These are phyloP conservation scores for Sporothrix variecibatus DNA, from an alignment of 2,329 filamentous ascomycete genomes.

Conservation along the genomic window DNA sequence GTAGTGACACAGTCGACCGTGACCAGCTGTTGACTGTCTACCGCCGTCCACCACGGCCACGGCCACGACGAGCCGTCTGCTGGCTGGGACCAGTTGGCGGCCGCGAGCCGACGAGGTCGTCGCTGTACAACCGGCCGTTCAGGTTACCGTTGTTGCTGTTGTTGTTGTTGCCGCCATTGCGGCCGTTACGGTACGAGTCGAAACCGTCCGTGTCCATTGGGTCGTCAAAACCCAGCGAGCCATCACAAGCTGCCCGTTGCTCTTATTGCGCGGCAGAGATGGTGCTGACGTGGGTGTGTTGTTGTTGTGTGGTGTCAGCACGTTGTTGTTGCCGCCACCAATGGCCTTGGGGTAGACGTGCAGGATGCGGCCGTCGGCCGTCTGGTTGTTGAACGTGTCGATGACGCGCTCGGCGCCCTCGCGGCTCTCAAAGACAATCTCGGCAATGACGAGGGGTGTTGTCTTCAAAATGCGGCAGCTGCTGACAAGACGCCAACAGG, in stretches of 20 bases:
- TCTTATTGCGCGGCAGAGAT: conserved; percentile 36
- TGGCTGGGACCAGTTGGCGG: conserved; percentile 1
- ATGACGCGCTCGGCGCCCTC: conserved; percentile 75
- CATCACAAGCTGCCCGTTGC: conserved; percentile 51
- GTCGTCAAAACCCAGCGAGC: conserved; percentile 56
- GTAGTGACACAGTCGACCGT: background rate
- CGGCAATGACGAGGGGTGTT: conserved; percentile 71
- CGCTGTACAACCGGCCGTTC: conserved; percentile 53
- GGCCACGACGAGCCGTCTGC: conserved; percentile 12
- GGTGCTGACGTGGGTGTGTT: conserved; percentile 34
- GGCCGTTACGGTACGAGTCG: conserved; percentile 27
- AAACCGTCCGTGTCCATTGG: conserved; percentile 44
- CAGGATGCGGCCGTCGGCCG: conserved; percentile 72
- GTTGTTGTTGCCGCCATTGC: background rate
- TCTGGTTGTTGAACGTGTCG: conserved; percentile 75
- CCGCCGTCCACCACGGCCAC: conserved; percentile 25
- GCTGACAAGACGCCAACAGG: conserved; percentile 66
- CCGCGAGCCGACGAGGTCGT: conserved; percentile 37
- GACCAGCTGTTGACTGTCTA: background rate
- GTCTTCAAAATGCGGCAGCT: conserved; percentile 69
- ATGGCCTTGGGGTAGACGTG: conserved; percentile 70
- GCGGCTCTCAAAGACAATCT: conserved; percentile 72
- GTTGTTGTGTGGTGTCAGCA: conserved; percentile 21
- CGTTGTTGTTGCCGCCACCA: conserved; percentile 29
- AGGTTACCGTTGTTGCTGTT: conserved; percentile 1